These are phyloP conservation scores for Pezicula radicicola DNA, from an alignment of 2,329 filamentous ascomycete species.

Conservation along the genomic window DNA sequence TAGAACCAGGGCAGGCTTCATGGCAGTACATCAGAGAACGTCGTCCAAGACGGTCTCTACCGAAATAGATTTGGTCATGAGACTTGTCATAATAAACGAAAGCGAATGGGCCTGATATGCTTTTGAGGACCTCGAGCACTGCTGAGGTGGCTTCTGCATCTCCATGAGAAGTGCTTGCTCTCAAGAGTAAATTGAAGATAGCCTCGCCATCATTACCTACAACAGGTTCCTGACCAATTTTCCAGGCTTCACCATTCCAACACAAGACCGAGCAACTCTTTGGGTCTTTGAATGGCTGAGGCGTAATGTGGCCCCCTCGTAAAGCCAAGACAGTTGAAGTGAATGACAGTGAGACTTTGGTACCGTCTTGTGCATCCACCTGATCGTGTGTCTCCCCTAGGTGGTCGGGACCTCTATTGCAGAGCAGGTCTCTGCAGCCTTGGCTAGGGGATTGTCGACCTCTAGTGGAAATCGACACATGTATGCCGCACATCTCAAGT, in stretches of 20 bases:
- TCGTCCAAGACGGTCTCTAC: constrained; percentile 82
- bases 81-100: constrained; percentile 77
- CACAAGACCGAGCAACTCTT: constrained; percentile 67
- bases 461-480: constrained; percentile 44
- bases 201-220: constrained; percentile 73
- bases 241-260: constrained; percentile 99
- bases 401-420: constrained; percentile 59
- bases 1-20: constrained; percentile 33
- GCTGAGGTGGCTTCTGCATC: constrained; percentile 23
- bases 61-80: constrained; percentile 68
- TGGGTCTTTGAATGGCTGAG: constrained; percentile 68
- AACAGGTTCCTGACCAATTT: constrained; percentile 55
- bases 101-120: constrained; percentile 79
- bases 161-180: constrained; percentile 22
- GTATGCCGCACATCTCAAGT: constrained; percentile 57
- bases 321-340: constrained; percentile 86
- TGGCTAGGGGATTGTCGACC: constrained; percentile 26
- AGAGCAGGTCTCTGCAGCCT: constrained; percentile 42
- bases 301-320: constrained; percentile 68
- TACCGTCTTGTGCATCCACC: constrained; percentile 22
- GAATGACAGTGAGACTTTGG: constrained; percentile 53
- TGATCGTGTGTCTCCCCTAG: constrained; percentile 39
- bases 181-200: constrained; percentile 60
- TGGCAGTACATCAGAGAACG: constrained; percentile 69
- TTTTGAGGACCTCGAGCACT: constrained; percentile 52